Base-by-base conservation (phyloP, 2,329 filamentous ascomycete genomes). In the Bisporella sp. region DNA sequence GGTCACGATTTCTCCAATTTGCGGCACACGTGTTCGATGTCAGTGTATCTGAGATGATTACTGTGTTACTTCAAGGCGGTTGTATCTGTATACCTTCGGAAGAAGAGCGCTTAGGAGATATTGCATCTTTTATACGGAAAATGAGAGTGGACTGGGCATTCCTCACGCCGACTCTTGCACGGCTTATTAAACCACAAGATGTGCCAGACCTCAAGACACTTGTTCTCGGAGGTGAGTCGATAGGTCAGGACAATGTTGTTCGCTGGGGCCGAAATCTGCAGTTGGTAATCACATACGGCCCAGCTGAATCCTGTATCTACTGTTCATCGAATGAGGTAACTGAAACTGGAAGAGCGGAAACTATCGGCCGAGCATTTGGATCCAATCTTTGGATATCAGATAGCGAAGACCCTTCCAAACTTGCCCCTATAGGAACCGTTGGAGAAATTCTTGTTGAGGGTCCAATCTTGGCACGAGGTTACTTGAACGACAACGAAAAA, bases 41-140 rank as follows among this genome's bases (percentile, higher is more conserved):
- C n/a, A 42, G 31, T 35, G 33, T 55, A 9, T 35, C 4, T 8
- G 35, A 37, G 35, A 37, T n/a, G n/a, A 9, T 37, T n/a, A 37
- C 35, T 9, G 37, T 52, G 7, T 39, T 56, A 5, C 49, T 40
- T 6, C 32, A 31, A 28, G 53, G 55, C 29, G 47, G 46, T 7
- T 45, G 45, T 49, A 39, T 56, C 8, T 57, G 55, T 41, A 43
- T 55, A 5, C 53, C 53, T 12, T 45, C 42, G 29, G 53, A 57
- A 29, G 28, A 50, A 4, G 44, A 53, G 12, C 41, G 51, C 4
- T 11, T 50, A 28, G 46, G 45, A 8, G 8, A 37, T 8, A 37
- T 37, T 37, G 35, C n/a, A n/a, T 21, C 21, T 9, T 37, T 4
- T 56, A 57, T 0, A 28, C 56, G 3, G 46, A 55, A 35, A 31